phyloP scores from a whole-genome alignment of 2,329 filamentous ascomycete species.

The Epichloe scottii region DNA sequence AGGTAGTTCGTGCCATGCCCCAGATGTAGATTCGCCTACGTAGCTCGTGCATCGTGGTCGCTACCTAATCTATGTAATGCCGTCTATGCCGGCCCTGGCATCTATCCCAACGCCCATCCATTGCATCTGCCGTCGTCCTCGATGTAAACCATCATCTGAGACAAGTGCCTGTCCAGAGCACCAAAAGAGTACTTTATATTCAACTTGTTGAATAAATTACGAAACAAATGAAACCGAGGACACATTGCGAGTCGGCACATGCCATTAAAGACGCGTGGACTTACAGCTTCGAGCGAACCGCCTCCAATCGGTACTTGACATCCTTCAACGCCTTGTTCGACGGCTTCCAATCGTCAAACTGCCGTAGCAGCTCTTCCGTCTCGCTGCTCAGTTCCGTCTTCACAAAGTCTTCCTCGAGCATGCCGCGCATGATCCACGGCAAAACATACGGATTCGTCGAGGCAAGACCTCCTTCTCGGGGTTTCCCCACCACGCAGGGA shows the following conservation, averaged over 20 bases:
- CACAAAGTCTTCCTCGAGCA: constrained; percentile 85
- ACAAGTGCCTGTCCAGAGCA: too few species aligned
- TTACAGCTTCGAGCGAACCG: constrained; percentile 70
- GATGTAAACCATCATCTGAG: too few species aligned
- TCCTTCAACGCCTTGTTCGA: constrained; percentile 84
- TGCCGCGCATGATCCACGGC: constrained; percentile 88
- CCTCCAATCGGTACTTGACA: constrained; percentile 88
- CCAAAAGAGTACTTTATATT: too few species aligned
- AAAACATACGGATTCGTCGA: constrained; percentile 76
- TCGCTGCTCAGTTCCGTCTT: constrained; percentile 68
- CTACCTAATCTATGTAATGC: background rate
- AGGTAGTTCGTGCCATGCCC: too few species aligned
- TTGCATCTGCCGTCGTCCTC: background rate
- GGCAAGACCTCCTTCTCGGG: constrained; percentile 18
- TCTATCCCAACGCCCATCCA: background rate
- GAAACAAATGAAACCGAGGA: background rate
- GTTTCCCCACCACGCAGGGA: constrained; percentile 14
- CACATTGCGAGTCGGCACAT: too few species aligned
- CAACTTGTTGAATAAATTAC: background rate
- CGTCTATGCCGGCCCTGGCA: too few species aligned
- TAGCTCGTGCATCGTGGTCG: background rate
- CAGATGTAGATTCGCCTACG: too few species aligned
- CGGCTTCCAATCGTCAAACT: constrained; percentile 93
- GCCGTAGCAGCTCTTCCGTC: constrained; percentile 62
- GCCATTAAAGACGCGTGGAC: background rate